Percentiles rank a stretch among this genome's conserved stretches.
Conservation (phyloP, 2,329 filamentous ascomycete genomes). For the Biscogniauxia mediterranea region DNA sequence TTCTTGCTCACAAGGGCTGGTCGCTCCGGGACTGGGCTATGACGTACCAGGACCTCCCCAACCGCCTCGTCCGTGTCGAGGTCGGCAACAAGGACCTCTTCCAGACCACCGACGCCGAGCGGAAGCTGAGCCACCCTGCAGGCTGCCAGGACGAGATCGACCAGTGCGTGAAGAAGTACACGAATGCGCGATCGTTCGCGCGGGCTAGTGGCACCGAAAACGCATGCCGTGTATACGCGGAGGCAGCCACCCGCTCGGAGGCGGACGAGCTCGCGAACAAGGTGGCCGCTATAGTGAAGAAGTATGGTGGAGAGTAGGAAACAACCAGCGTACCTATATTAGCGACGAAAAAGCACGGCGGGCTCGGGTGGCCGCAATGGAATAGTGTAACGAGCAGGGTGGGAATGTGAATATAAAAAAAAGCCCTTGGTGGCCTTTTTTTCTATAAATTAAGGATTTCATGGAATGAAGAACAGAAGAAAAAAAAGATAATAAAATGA, state of each 20-base stretch:
- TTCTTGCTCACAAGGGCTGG: slow-evolving; percentile 94
- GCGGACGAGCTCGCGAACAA: slow-evolving; percentile 87
- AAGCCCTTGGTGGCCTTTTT: neutral
- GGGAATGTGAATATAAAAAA: neutral
- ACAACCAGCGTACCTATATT: neutral
- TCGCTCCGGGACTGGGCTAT: slow-evolving; percentile 85
- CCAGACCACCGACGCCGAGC: slow-evolving; percentile 86
- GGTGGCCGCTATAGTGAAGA: slow-evolving; percentile 73
- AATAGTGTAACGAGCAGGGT: neutral
- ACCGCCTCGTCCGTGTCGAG: slow-evolving; percentile 89
- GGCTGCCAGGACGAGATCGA: slow-evolving; percentile 87
- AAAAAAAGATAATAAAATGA: neutral
- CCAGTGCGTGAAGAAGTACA: slow-evolving; percentile 83
- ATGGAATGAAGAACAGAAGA: neutral
- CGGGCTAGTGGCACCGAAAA: slow-evolving; percentile 95
- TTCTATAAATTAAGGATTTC: neutral
- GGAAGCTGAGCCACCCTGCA: slow-evolving; percentile 74
- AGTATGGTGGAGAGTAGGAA: slow-evolving; percentile 42
- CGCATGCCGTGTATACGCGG: slow-evolving; percentile 91
- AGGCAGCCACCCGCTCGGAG: slow-evolving; percentile 84
- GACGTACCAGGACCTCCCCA: slow-evolving; percentile 92
- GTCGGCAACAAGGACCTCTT: slow-evolving; percentile 87
- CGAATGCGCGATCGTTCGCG: slow-evolving; percentile 84
- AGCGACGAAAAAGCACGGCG: neutral
- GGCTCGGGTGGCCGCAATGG: neutral